Base-by-base conservation (phyloP, 2,329 filamentous ascomycete species). In the Pyrenochaeta sp. region DNA sequence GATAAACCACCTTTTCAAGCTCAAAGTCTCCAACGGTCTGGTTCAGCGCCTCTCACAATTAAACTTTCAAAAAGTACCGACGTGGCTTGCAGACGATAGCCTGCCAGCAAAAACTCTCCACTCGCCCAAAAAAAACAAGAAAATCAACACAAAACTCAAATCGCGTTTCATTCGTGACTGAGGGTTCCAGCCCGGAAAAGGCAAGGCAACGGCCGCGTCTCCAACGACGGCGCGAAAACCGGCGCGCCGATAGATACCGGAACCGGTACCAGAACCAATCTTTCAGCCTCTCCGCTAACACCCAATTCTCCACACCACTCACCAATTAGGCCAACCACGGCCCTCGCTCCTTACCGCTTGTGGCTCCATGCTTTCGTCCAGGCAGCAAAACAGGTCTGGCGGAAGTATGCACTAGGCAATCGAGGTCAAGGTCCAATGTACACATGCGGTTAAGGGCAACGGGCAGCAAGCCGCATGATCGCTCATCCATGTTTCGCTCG, bases 371-470 rank as follows among this genome's bases (percentile, higher is more conserved):
- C 52, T 30, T 30, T 42, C 44, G 22, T 24, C 44, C 36, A 30
- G 34, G 43, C 46, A 39, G 32, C 37, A 46, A 40, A 40, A 49
- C 15, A 52, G 57, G 24, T 15, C 25, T 28, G 24, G 25, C 7
- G 4, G 8, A 7, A 7, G 54, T 54, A 54, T 52, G 36, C 50
- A 50, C 59, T 62, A 62, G 53, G 13, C 30, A 49, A 22, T 24
- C 45, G 19, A 53, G 53, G 52, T 49, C 43, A 59, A 56, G 59
- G 56, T 52, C 51, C 56, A 59, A 54, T 51, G 36, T 27, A 45
- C 53, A 44, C 28, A 56, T 30, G 15, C 32, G 50, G 56, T 49
- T 56, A 56, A 46, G 47, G 47, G 50, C 42, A 47, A 47, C 24
- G 36, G 45, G 34, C 13, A 36, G 32, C 12, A 30, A 49, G 50